These are phyloP conservation scores for Podosphaera aphanis DNA, from an alignment of 2,329 filamentous ascomycete species.

Conservation along the genomic window DNA sequence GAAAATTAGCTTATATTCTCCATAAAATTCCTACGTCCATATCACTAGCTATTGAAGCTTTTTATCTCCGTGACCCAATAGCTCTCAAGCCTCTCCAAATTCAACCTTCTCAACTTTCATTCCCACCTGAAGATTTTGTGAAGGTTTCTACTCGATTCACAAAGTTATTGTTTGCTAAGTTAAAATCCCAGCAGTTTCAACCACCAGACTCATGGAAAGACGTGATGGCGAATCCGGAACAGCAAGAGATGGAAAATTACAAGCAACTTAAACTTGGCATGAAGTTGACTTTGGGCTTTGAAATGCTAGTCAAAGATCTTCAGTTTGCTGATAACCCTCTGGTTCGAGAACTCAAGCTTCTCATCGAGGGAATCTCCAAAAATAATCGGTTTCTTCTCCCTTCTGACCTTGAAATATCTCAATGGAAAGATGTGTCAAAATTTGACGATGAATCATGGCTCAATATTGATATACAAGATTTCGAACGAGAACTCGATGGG, in stretches of 20 bases:
- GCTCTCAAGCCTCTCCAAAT: slow-evolving; percentile 44
- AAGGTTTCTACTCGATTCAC: slow-evolving; percentile 63
- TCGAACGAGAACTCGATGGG: slow-evolving; percentile 54
- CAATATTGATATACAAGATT: slow-evolving; percentile 73
- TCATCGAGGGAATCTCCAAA: slow-evolving; percentile 47
- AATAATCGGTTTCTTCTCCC: slow-evolving; percentile 29
- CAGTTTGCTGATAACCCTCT: slow-evolving; percentile 43
- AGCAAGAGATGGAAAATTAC: slow-evolving; percentile 9
- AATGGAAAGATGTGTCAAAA: slow-evolving; percentile 37
- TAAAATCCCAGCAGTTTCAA: slow-evolving; percentile 65
- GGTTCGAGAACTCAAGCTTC: slow-evolving; percentile 51
- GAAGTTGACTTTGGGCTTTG: slow-evolving; percentile 76
- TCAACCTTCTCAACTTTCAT: slow-evolving; percentile 29
- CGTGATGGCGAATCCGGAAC: slow-evolving; percentile 15
- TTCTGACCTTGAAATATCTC: slow-evolving; percentile 43
- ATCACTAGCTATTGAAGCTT: slow-evolving; percentile 66
- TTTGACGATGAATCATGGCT: slow-evolving; percentile 81
- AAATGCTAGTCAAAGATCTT: slow-evolving; percentile 54
- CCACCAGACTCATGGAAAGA: slow-evolving; percentile 30
- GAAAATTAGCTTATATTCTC: slow-evolving; percentile 59
- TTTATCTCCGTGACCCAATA: slow-evolving; percentile 73
- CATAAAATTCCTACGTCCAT: slow-evolving; percentile 54
- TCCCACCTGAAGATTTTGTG: slow-evolving; percentile 60
- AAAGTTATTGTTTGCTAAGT: slow-evolving; percentile 70
- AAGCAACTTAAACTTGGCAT: slow-evolving; percentile 45